These are phyloP conservation scores for Vishniacozyma victoriae DNA, from an alignment of 768 basidiomycete species.

Conservation along the genomic window DNA sequence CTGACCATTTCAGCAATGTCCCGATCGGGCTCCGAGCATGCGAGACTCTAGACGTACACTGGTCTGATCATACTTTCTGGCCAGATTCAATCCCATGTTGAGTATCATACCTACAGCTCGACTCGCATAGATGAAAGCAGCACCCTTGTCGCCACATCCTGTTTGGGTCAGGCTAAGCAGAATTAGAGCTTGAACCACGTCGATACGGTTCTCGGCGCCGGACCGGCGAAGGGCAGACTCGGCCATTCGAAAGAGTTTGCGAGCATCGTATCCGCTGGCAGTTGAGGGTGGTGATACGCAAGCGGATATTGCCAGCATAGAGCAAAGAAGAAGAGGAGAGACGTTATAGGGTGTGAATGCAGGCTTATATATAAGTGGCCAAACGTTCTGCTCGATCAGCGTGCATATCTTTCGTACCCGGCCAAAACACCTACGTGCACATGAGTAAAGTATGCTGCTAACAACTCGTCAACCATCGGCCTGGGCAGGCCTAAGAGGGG, in stretches of 20 bases:
- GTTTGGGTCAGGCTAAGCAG: constrained; percentile 34
- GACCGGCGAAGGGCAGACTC: constrained; percentile 13
- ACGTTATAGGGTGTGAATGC: constrained; percentile 25
- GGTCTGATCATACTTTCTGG: not conserved
- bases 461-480: constrained; percentile 19
- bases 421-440: constrained; percentile 22
- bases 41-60: no score
- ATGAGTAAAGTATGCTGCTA: constrained; percentile 35
- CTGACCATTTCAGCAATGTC: not conserved
- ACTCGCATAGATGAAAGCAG: constrained; percentile 25
- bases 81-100: constrained; percentile 31
- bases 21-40: not conserved
- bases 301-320: constrained; percentile 32
- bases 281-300: constrained; percentile 16
- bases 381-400: constrained; percentile 23
- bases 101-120: constrained; percentile 28
- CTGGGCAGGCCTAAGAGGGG: constrained; percentile 6
- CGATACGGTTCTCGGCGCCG: constrained; percentile 12
- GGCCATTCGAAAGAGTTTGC: constrained; percentile 21
- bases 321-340: constrained; percentile 19
- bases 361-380: constrained; percentile 38
- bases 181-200: constrained; percentile 25
- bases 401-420: not conserved
- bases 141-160: constrained; percentile 29
- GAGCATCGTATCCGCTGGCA: constrained; percentile 7